Conservation (phyloP, 345 rosid genomes). For the Arabis alpina region DNA sequence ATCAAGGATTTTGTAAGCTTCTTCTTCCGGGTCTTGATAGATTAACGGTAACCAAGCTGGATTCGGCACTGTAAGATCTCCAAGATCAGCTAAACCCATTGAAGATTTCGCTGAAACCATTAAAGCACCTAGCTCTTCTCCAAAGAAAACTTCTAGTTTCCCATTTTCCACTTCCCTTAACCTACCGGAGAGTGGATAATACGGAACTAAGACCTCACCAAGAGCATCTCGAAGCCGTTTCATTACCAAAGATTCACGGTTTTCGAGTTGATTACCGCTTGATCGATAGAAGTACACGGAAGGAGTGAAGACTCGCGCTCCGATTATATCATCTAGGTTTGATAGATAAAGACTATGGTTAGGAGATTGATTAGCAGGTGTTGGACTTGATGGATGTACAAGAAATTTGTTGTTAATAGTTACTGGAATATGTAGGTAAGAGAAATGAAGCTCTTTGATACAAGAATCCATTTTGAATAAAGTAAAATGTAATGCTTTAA, state of each 20-base stretch:
- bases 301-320: conserved; percentile 87
- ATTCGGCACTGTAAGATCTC: conserved; percentile 85
- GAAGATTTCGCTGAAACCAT: conserved; percentile 71
- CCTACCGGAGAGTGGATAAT: conserved; percentile 85
- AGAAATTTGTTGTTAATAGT: conserved; percentile 41
- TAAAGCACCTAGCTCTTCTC: conserved; percentile 69
- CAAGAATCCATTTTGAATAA: conserved; percentile 57
- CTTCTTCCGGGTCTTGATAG: conserved; percentile 66
- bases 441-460: conserved; percentile 68
- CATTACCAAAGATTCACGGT: conserved; percentile 35
- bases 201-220: conserved; percentile 69
- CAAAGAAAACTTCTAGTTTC: conserved; percentile 77
- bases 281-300: conserved; percentile 72
- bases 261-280: conserved; percentile 5
- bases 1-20: conserved; percentile 72
- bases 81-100: conserved; percentile 61
- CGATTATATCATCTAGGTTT: conserved; percentile 79
- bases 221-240: conserved; percentile 58
- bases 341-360: conserved; percentile 76
- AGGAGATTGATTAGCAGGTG: conserved; percentile 47
- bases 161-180: conserved; percentile 66
- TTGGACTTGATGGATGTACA: conserved; percentile 64
- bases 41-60: conserved; percentile 85
- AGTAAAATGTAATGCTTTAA: conserved; percentile 3
- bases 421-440: conserved; percentile 54